Evolutionary conservation across 371 early-diverging fungal species (phyloP).

Genomic region (Chytridiales sp.): DNA sequence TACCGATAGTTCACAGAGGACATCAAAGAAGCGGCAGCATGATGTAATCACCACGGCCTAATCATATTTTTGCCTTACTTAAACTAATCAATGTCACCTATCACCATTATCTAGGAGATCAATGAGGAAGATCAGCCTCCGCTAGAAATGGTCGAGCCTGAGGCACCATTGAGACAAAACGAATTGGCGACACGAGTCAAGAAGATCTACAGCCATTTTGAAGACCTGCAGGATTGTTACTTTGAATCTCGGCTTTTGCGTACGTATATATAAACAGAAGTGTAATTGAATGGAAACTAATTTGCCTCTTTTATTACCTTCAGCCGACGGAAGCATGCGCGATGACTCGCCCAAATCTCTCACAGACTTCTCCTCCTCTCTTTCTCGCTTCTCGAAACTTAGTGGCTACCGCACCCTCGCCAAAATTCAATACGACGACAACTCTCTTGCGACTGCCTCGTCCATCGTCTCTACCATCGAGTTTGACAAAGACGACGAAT

Average conservation of each 20-base stretch:
- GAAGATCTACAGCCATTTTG: conserved; percentile 57
- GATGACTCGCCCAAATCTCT: conserved; percentile 1
- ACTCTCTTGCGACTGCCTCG: conserved; percentile 48
- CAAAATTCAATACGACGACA: conserved; percentile 75
- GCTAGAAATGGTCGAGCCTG: conserved; percentile 4
- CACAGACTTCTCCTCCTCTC: conserved; percentile 56
- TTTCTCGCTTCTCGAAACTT: conserved; percentile 68
- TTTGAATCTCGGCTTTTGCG: conserved; percentile 42
- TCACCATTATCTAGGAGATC: conserved; percentile 9
- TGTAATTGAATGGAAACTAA: neutral
- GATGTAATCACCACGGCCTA: neutral
- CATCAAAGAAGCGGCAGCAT: conserved; percentile 5
- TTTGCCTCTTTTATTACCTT: conserved; percentile 3
- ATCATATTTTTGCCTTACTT: neutral
- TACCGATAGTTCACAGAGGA: too few species aligned
- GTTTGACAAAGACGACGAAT: conserved; percentile 87
- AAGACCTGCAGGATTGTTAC: conserved; percentile 71
- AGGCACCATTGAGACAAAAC: conserved; percentile 1
- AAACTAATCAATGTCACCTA: neutral
- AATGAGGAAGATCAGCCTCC: conserved; percentile 9
- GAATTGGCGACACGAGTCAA: conserved; percentile 7
- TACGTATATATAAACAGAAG: neutral
- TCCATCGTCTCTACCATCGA: conserved; percentile 90
- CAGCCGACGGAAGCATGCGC: conserved; percentile 8
- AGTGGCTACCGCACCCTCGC: conserved; percentile 67